Evolutionary conservation across 371 early-diverging fungal species (phyloP).

Genomic region (Syncephalis plumigaleata): DNA sequence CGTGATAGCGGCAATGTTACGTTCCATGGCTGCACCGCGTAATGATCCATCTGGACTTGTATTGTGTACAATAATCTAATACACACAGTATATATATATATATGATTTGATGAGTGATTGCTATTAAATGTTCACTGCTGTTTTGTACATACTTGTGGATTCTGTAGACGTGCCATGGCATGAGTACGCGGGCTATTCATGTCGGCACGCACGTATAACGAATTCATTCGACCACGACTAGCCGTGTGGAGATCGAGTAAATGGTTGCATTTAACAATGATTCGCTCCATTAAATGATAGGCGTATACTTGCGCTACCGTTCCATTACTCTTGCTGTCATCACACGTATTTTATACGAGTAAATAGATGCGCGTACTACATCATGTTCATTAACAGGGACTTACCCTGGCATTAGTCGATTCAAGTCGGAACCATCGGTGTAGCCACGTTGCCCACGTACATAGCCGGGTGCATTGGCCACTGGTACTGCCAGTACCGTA

Average conservation of each 20-base stretch:
- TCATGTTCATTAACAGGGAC: background rate
- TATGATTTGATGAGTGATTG: too few species aligned
- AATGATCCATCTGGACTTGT: slow-evolving; percentile 51
- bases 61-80: slow-evolving; percentile 31
- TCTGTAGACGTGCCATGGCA: slow-evolving; percentile 66
- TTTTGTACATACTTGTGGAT: slow-evolving; percentile 86
- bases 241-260: slow-evolving; percentile 83
- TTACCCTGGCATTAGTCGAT: slow-evolving; percentile 71
- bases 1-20: slow-evolving; percentile 70
- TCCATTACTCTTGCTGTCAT: slow-evolving; percentile 29
- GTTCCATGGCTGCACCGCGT: slow-evolving; percentile 61
- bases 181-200: slow-evolving; percentile 61
- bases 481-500: slow-evolving; percentile 75
- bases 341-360: background rate
- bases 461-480: slow-evolving; percentile 75
- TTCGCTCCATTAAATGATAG: slow-evolving; percentile 58
- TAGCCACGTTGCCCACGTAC: slow-evolving; percentile 62
- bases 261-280: slow-evolving; percentile 62
- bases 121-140: too few species aligned
- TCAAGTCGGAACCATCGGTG: slow-evolving; percentile 67
- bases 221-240: slow-evolving; percentile 68
- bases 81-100: background rate
- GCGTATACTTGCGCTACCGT: slow-evolving; percentile 70
- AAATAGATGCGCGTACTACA: background rate
- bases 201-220: slow-evolving; percentile 74